Percentiles rank a stretch among this genome's conserved stretches.
phyloP scores from a whole-genome alignment of 148 eudicot genomes.

The Salicornia ramosissima region DNA sequence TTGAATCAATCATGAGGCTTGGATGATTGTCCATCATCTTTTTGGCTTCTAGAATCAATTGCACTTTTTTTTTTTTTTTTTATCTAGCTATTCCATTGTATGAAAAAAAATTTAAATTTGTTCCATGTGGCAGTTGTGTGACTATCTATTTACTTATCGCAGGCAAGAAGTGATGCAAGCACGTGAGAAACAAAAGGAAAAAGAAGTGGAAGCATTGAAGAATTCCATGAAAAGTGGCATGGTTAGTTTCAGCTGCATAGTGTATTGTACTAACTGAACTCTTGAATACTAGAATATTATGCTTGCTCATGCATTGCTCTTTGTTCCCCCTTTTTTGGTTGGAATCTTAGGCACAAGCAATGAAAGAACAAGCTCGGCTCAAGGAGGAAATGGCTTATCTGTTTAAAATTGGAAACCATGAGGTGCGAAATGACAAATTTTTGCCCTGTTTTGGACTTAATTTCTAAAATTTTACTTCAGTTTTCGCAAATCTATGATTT shows the following conservation, averaged over 20 bases:
- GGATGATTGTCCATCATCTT: neutral
- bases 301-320: slow-evolving; percentile 10
- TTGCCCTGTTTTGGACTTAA: too few species aligned
- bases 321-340: neutral
- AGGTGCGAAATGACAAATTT: slow-evolving; percentile 45
- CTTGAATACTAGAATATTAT: neutral
- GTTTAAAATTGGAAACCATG: slow-evolving; percentile 74
- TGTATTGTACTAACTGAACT: neutral
- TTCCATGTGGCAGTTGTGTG: slow-evolving; percentile 6
- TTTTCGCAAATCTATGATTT: too few species aligned
- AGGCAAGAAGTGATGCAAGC: slow-evolving; percentile 72
- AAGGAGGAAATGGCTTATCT: slow-evolving; percentile 86
- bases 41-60: neutral
- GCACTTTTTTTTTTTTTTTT: neutral
- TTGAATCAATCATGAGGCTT: neutral
- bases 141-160: slow-evolving; percentile 16
- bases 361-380: slow-evolving; percentile 89
- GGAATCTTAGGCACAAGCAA: slow-evolving; percentile 73
- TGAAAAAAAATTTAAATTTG: neutral
- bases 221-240: slow-evolving; percentile 80
- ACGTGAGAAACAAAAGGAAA: slow-evolving; percentile 81
- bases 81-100: neutral
- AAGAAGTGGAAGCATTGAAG: slow-evolving; percentile 67
- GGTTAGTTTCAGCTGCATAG: slow-evolving; percentile 35
- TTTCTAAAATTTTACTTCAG: too few species aligned